A percentile compares a stretch with the other conserved stretches of the same genome.
These are phyloP conservation scores for Fusarium nygamai DNA, from an alignment of 2,329 filamentous ascomycete species.

Conservation along the genomic window DNA sequence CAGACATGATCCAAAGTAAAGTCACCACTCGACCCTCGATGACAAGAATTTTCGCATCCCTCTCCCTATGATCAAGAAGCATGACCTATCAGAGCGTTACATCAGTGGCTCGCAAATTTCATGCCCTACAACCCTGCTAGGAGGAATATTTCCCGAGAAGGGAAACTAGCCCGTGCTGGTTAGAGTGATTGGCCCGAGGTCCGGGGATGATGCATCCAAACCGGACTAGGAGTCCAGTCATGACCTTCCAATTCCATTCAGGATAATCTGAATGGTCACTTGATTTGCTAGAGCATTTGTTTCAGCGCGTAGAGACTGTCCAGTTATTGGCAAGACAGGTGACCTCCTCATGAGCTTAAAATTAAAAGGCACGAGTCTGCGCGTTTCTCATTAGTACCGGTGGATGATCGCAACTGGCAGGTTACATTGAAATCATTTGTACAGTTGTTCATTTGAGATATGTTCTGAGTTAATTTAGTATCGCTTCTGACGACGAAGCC, in stretches of 20 bases:
- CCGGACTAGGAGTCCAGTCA: not conserved
- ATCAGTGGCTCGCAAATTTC: not conserved
- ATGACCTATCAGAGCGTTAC: conserved; percentile 18
- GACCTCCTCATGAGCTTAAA: not conserved
- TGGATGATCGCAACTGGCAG: not conserved
- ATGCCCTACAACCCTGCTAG: not conserved
- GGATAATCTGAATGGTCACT: not conserved
- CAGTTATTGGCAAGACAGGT: not conserved
- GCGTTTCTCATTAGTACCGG: not conserved
- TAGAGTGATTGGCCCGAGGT: not conserved
- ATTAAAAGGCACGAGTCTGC: not conserved
- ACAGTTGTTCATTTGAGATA: too few relatives aligned
- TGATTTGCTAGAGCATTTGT: not conserved
- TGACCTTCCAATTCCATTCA: not conserved
- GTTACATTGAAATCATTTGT: not conserved
- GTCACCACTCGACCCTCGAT: not conserved
- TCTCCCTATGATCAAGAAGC: not conserved
- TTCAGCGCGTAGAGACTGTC: not conserved
- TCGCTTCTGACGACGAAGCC: accelerated
- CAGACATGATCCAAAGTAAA: not conserved
- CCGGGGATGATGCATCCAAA: not conserved
- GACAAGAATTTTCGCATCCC: not conserved
- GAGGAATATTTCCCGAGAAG: not conserved
- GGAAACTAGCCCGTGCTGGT: conserved; percentile 1
- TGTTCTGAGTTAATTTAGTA: accelerated